These are phyloP conservation scores for Lodderomyces elongisporus DNA, from an alignment of 1,139 yeast genomes.

Conservation along the genomic window DNA sequence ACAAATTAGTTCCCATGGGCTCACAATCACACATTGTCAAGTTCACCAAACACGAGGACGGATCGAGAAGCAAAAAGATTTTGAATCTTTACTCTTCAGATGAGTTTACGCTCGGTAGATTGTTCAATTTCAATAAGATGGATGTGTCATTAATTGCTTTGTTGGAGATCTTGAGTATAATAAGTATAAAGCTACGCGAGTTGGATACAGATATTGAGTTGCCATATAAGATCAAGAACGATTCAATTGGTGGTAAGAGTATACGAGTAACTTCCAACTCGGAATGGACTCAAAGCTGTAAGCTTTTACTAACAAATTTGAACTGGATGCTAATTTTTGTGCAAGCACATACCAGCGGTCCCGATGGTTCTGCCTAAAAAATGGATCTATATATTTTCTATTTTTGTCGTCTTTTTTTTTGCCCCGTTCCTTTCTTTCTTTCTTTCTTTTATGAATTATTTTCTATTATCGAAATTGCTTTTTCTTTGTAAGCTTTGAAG, in stretches of 20 bases:
- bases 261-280: slow-evolving; percentile 68
- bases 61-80: slow-evolving; percentile 20
- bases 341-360: slow-evolving; percentile 25
- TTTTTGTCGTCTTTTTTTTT: too few relatives aligned
- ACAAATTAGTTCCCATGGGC: slow-evolving; percentile 75
- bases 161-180: slow-evolving; percentile 55
- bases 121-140: slow-evolving; percentile 64
- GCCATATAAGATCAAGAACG: slow-evolving; percentile 60
- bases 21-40: slow-evolving; percentile 77
- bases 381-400: too few relatives aligned
- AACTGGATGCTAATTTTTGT: slow-evolving; percentile 51
- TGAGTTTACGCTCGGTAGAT: slow-evolving; percentile 62
- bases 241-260: slow-evolving; percentile 72
- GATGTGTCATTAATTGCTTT: slow-evolving; percentile 77
- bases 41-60: slow-evolving; percentile 22
- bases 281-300: slow-evolving; percentile 91
- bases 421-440: too few relatives aligned
- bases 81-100: slow-evolving; percentile 58
- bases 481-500: too few relatives aligned
- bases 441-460: too few relatives aligned
- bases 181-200: slow-evolving; percentile 45
- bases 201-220: slow-evolving; percentile 58
- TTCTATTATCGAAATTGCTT: too few relatives aligned
- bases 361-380: too few relatives aligned
- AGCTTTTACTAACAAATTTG: slow-evolving; percentile 66